These are phyloP conservation scores for Russula foetens DNA, from an alignment of 768 basidiomycete genomes.

Conservation along the genomic window DNA sequence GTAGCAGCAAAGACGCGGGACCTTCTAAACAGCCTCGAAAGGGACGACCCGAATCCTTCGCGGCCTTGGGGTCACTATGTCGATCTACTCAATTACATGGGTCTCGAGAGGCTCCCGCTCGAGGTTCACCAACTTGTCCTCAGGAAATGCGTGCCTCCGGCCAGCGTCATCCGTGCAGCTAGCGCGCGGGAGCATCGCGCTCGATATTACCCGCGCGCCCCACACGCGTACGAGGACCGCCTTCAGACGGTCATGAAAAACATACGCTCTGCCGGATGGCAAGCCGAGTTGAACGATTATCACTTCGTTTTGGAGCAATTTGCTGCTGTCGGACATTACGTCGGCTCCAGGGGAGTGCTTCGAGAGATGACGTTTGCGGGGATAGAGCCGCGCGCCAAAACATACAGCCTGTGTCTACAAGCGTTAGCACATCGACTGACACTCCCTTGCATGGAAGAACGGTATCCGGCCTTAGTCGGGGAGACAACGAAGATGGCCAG, in stretches of 20 bases:
- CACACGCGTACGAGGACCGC: conserved; percentile 57
- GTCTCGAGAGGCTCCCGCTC: conserved; percentile 45
- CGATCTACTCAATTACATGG: conserved; percentile 43
- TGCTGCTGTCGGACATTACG: conserved; percentile 63
- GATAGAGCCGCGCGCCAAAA: conserved; percentile 42
- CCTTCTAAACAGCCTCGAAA: conserved; percentile 12
- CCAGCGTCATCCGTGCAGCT: conserved; percentile 36
- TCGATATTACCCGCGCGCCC: conserved; percentile 29
- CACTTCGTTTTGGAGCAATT: conserved; percentile 69
- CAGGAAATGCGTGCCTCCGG: conserved; percentile 50
- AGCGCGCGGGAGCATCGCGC: conserved; percentile 35
- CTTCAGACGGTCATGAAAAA: conserved; percentile 62
- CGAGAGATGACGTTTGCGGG: conserved; percentile 43
- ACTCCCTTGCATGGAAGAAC: conserved; percentile 41
- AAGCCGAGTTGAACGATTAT: conserved; percentile 53
- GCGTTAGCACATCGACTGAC: conserved; percentile 61
- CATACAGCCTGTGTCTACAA: conserved; percentile 58
- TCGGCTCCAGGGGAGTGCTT: conserved; percentile 53
- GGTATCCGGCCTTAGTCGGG: conserved; percentile 30
- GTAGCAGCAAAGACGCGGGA: conserved; percentile 16
- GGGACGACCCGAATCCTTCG: conserved; percentile 28
- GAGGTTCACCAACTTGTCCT: conserved; percentile 64
- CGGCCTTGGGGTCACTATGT: conserved; percentile 61
- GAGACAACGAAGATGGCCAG: conserved; percentile 42
- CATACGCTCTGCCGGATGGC: conserved; percentile 47